These are phyloP conservation scores for Aquilaria yunnanensis DNA, from an alignment of 345 rosid species.

Conservation along the genomic window DNA sequence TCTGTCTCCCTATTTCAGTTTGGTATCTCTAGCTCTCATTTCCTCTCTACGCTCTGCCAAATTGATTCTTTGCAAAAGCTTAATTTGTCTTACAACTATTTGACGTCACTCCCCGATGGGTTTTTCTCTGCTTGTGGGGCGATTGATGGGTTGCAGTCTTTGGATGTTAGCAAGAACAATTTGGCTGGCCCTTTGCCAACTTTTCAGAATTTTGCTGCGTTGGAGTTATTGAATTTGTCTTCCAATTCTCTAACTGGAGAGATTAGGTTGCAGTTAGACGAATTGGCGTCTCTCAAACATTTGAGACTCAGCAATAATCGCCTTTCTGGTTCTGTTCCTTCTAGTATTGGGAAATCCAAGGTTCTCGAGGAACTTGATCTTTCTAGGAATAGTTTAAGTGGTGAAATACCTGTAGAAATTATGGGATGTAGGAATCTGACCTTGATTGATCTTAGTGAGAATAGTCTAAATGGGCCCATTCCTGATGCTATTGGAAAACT, in stretches of 20 bases:
- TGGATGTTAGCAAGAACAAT: conserved; percentile 49
- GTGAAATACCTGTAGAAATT: conserved; percentile 43
- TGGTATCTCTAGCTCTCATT: conserved; percentile 29
- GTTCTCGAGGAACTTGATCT: conserved; percentile 45
- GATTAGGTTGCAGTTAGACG: conserved; percentile 36
- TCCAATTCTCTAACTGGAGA: conserved; percentile 29
- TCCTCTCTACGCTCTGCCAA: conserved; percentile 41
- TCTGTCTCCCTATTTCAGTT: conserved; percentile 31
- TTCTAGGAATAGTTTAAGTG: conserved; percentile 29
- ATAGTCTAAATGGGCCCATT: conserved; percentile 37
- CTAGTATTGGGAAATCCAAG: conserved; percentile 22
- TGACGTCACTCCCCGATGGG: conserved; percentile 40
- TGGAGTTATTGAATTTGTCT: conserved; percentile 59
- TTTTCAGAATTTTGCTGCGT: conserved; percentile 40
- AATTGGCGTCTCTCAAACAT: conserved; percentile 34
- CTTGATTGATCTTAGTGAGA: conserved; percentile 47
- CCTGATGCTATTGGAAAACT: conserved; percentile 47
- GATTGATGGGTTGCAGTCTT: conserved; percentile 34
- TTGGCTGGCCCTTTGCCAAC: conserved; percentile 36
- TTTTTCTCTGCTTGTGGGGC: conserved; percentile 37
- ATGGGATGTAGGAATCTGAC: conserved; percentile 26
- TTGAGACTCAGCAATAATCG: conserved; percentile 39
- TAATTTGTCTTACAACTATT: conserved; percentile 42
- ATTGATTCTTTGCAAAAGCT: conserved; percentile 51
- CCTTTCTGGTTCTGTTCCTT: conserved; percentile 41